Evolutionary conservation across 2,329 filamentous ascomycete species (phyloP).

Genomic region (Apiospora hydei): DNA sequence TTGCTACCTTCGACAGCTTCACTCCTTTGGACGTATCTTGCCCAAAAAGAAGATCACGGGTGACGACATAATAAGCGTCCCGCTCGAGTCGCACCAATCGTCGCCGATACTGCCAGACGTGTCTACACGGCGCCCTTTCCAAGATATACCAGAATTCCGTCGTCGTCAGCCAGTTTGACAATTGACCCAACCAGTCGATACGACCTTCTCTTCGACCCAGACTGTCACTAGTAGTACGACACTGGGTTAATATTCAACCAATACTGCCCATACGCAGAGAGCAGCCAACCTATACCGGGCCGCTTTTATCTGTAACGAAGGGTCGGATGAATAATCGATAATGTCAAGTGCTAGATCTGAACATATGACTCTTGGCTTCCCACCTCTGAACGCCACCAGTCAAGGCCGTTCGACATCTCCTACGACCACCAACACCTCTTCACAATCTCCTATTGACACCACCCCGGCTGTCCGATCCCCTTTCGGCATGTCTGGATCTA

Average conservation of each 20-base stretch:
- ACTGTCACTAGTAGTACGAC: slow-evolving; percentile 18
- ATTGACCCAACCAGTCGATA: slow-evolving; percentile 14
- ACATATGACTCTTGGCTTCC: slow-evolving; percentile 85
- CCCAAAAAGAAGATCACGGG: background rate
- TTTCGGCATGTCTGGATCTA: slow-evolving; percentile 71
- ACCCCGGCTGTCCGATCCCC: slow-evolving; percentile 72
- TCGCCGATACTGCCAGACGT: slow-evolving; percentile 8
- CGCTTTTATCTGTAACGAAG: slow-evolving; percentile 50
- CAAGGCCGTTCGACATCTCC: slow-evolving; percentile 81
- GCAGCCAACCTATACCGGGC: slow-evolving; percentile 31
- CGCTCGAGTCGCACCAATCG: slow-evolving; percentile 21
- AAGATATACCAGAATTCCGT: slow-evolving; percentile 17
- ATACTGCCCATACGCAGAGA: slow-evolving; percentile 37
- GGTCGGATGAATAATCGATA: slow-evolving; percentile 78
- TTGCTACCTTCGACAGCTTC: slow-evolving; percentile 31
- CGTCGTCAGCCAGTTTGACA: slow-evolving; percentile 22
- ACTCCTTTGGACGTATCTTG: slow-evolving; percentile 26
- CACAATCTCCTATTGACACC: slow-evolving; percentile 75
- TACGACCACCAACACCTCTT: slow-evolving; percentile 68
- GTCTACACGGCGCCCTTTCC: background rate
- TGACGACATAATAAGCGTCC: slow-evolving; percentile 27
- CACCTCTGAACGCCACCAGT: slow-evolving; percentile 70
- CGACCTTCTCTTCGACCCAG: slow-evolving; percentile 27
- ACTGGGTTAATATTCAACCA: slow-evolving; percentile 30
- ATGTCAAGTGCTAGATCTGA: slow-evolving; percentile 91